Conservation (phyloP, 352 stramenopile species). For the Globisporangium paroecandrum region DNA sequence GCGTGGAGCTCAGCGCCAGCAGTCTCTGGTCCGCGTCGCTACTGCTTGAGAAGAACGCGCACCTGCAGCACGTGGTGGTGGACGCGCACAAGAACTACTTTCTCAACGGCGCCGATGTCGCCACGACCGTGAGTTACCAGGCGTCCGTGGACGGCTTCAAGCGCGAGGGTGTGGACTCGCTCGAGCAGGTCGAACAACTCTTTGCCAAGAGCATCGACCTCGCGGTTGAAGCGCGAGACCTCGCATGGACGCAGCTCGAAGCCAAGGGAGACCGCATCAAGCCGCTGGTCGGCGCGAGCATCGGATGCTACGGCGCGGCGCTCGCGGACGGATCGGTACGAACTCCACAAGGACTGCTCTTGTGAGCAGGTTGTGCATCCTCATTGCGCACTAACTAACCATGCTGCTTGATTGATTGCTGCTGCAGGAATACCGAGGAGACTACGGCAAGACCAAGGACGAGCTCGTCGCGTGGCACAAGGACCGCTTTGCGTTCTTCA, state of each 20-base stretch:
- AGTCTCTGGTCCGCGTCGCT: slow-evolving; percentile 74
- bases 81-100: slow-evolving; percentile 75
- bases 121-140: slow-evolving; percentile 85
- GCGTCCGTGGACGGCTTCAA: slow-evolving; percentile 81
- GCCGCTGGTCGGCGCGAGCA: slow-evolving; percentile 76
- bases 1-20: slow-evolving; percentile 49
- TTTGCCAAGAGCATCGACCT: slow-evolving; percentile 77
- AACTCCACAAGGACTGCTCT: not conserved
- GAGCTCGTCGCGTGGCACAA: slow-evolving; percentile 77
- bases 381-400: not conserved
- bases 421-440: slow-evolving; percentile 76
- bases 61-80: slow-evolving; percentile 56
- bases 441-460: slow-evolving; percentile 67
- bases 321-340: slow-evolving; percentile 80
- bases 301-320: slow-evolving; percentile 83
- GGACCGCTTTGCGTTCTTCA: slow-evolving; percentile 71
- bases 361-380: not conserved
- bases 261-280: slow-evolving; percentile 35
- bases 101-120: slow-evolving; percentile 71
- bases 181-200: slow-evolving; percentile 50
- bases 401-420: not conserved
- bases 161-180: slow-evolving; percentile 45
- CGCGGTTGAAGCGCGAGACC: slow-evolving; percentile 58
- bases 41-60: slow-evolving; percentile 49
- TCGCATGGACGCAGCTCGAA: slow-evolving; percentile 46